These are phyloP conservation scores for Chaetomium tenue DNA, from an alignment of 495 filamentous ascomycete genomes.

Conservation along the genomic window DNA sequence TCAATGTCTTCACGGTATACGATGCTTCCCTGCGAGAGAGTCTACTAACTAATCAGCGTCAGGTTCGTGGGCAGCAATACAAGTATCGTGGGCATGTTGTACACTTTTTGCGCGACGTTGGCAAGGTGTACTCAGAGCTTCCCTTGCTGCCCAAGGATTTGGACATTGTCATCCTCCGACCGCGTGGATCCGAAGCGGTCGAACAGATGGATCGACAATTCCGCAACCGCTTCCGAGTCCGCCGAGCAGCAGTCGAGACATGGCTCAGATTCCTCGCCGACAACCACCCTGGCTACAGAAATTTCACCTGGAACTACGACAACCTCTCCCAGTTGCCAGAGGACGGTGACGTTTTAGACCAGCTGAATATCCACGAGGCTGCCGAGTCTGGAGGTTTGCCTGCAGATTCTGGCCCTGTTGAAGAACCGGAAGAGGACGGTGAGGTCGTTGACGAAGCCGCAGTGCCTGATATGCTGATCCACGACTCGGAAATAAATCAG, in stretches of 20 bases:
- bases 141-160: constrained; percentile 3
- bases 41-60: not conserved
- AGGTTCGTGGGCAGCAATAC: constrained; percentile 8
- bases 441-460: constrained; percentile 8
- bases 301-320: constrained; percentile 1
- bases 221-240: constrained; percentile 1
- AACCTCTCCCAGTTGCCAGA: constrained; percentile 7
- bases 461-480: constrained; percentile 3
- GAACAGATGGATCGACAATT: not conserved
- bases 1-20: constrained; percentile 8
- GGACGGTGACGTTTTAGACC: constrained; percentile 1
- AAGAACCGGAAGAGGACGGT: not conserved
- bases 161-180: constrained; percentile 3
- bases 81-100: constrained; percentile 12
- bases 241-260: constrained; percentile 1
- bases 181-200: not conserved
- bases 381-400: too few relatives aligned
- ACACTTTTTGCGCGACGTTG: constrained; percentile 11
- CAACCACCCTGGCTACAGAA: constrained; percentile 5
- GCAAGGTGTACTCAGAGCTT: constrained; percentile 13
- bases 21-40: not conserved
- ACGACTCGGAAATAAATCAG: constrained; percentile 5
- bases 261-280: constrained; percentile 1
- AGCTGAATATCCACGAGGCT: constrained; percentile 5
- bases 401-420: too few relatives aligned